Evolutionary conservation across 192 early-diverging fungal species (phyloP).

Genomic region (Chytriomyces confervae): DNA sequence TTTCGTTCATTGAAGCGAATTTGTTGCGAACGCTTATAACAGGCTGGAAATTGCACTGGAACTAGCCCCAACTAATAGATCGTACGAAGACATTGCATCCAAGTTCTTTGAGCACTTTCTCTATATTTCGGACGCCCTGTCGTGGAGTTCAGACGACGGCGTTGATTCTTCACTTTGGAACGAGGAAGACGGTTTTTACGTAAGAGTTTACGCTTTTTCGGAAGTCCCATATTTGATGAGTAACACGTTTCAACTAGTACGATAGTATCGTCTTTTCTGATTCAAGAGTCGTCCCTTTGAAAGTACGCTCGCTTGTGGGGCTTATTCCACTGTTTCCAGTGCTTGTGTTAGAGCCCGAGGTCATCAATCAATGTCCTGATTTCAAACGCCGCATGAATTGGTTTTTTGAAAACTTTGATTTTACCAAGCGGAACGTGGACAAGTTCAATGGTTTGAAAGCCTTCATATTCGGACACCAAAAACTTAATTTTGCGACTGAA

Average conservation of each 20-base stretch:
- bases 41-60: slow-evolving; percentile 43
- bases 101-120: slow-evolving; percentile 66
- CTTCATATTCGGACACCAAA: neutral
- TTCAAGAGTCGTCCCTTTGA: slow-evolving; percentile 51
- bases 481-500: neutral
- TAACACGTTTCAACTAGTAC: slow-evolving; percentile 28
- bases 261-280: slow-evolving; percentile 56
- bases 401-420: slow-evolving; percentile 46
- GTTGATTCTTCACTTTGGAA: slow-evolving; percentile 53
- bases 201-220: neutral
- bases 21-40: neutral
- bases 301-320: slow-evolving; percentile 59
- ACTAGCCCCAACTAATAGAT: slow-evolving; percentile 36
- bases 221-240: neutral
- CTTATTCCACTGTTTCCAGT: slow-evolving; percentile 55
- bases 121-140: slow-evolving; percentile 63
- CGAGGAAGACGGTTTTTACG: slow-evolving; percentile 54
- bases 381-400: slow-evolving; percentile 46
- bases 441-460: slow-evolving; percentile 15
- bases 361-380: slow-evolving; percentile 32
- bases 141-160: slow-evolving; percentile 41
- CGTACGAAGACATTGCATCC: slow-evolving; percentile 56
- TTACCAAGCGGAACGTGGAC: slow-evolving; percentile 39
- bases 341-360: slow-evolving; percentile 49
- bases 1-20: too few relatives aligned